A percentile compares a stretch with the other conserved stretches of the same genome.
phyloP scores from a whole-genome alignment of 2,329 filamentous ascomycete genomes.

The Clarireedia monteithiana region DNA sequence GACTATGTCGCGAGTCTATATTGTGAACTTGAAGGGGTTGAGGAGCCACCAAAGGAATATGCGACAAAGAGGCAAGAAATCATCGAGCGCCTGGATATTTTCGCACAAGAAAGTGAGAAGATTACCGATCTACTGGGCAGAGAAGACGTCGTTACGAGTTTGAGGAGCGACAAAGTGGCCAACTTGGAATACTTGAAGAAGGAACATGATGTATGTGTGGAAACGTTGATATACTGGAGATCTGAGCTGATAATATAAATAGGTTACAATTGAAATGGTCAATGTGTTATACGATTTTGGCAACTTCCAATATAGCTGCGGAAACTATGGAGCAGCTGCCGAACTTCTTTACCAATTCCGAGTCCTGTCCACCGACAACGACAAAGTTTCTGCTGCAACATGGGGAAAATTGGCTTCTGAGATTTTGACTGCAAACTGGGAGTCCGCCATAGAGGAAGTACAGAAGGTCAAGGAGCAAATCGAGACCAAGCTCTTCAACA shows the following conservation, averaged over 20 bases:
- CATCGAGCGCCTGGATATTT: conserved; percentile 71
- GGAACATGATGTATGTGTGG: conserved; percentile 68
- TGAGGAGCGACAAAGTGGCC: conserved; percentile 94
- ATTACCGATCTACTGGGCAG: conserved; percentile 80
- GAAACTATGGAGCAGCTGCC: conserved; percentile 82
- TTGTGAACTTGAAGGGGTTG: conserved; percentile 76
- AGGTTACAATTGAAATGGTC: conserved; percentile 91
- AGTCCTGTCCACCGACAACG: conserved; percentile 95
- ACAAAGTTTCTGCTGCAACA: conserved; percentile 90
- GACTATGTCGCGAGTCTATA: conserved; percentile 93
- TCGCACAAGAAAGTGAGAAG: conserved; percentile 80
- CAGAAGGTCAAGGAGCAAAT: conserved; percentile 87
- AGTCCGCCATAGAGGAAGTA: conserved; percentile 82
- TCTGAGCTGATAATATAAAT: conserved; percentile 14
- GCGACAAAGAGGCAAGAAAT: conserved; percentile 85
- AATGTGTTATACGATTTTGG: conserved; percentile 93
- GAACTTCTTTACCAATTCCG: conserved; percentile 97
- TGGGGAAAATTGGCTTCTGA: conserved; percentile 98
- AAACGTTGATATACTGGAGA: background rate
- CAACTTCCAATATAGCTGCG: conserved; percentile 96
- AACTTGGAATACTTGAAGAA: conserved; percentile 98
- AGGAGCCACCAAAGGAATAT: conserved; percentile 76
- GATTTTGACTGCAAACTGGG: conserved; percentile 93
- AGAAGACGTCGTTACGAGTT: conserved; percentile 81
- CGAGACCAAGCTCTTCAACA: conserved; percentile 92